Percentiles rank a stretch among this genome's conserved stretches.
Conservation (phyloP, 495 filamentous ascomycete species). For the Cercophora samala region DNA sequence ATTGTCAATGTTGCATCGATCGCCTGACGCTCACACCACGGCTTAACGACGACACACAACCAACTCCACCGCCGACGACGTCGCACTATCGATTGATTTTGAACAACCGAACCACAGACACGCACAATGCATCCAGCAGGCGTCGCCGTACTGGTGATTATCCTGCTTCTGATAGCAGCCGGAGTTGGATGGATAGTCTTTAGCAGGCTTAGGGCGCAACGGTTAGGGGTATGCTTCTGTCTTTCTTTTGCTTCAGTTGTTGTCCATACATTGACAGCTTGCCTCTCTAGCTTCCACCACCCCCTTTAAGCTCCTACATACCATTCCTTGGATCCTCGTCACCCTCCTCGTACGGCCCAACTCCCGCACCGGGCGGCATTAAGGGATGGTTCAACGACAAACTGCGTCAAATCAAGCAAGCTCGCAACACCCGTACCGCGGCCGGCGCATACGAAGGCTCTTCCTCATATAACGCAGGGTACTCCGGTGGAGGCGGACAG, state of each 20-base stretch:
- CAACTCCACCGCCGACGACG: neutral
- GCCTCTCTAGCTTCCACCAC: slow-evolving; percentile 52
- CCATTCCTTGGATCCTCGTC: slow-evolving; percentile 44
- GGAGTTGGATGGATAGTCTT: slow-evolving; percentile 51
- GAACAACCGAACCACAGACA: neutral
- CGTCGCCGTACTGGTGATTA: slow-evolving; percentile 48
- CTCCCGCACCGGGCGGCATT: slow-evolving; percentile 57
- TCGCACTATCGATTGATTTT: neutral
- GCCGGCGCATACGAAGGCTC: slow-evolving; percentile 60
- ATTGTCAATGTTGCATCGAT: neutral
- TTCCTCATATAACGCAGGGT: slow-evolving; percentile 16
- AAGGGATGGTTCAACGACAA: slow-evolving; percentile 57
- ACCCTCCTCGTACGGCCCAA: slow-evolving; percentile 35
- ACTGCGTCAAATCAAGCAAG: slow-evolving; percentile 44
- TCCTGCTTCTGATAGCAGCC: slow-evolving; percentile 47
- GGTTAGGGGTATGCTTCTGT: slow-evolving; percentile 52
- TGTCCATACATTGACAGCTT: neutral
- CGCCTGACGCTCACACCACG: neutral
- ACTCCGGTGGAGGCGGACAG: slow-evolving; percentile 26
- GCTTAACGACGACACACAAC: neutral
- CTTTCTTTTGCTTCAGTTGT: neutral
- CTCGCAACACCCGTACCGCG: slow-evolving; percentile 51
- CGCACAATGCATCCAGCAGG: slow-evolving; percentile 42
- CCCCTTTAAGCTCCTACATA: slow-evolving; percentile 59
- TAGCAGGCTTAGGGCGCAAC: slow-evolving; percentile 57